Conservation (phyloP, 2,329 filamentous ascomycete genomes). For the Pestalotiopsis fici region DNA sequence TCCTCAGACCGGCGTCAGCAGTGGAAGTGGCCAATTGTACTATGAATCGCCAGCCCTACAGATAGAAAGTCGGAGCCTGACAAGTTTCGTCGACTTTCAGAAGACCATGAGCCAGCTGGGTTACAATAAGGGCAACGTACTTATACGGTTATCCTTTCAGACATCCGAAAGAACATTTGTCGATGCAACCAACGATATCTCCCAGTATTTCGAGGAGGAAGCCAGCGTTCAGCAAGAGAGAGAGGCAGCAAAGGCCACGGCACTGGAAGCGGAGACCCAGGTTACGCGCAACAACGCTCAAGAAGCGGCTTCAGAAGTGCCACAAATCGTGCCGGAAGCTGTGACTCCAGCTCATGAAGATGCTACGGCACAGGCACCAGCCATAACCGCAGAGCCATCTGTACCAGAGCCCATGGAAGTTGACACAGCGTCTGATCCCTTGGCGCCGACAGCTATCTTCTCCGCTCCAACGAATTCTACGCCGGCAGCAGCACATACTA, state of each 20-base stretch:
- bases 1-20: constrained; percentile 58
- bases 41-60: constrained; percentile 88
- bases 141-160: constrained; percentile 78
- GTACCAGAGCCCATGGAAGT: constrained; percentile 28
- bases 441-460: constrained; percentile 67
- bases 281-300: constrained; percentile 1
- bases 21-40: constrained; percentile 70
- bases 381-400: background rate
- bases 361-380: background rate
- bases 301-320: background rate
- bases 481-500: constrained; percentile 71
- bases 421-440: constrained; percentile 34
- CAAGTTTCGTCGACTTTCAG: constrained; percentile 78
- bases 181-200: constrained; percentile 82
- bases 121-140: constrained; percentile 78
- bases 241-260: constrained; percentile 8
- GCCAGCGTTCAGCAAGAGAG: constrained; percentile 26
- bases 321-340: constrained; percentile 2
- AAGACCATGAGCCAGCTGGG: constrained; percentile 87
- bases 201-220: constrained; percentile 67
- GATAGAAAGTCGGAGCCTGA: constrained; percentile 78
- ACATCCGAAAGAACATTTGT: constrained; percentile 77
- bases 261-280: constrained; percentile 13
- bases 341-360: constrained; percentile 4
- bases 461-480: constrained; percentile 73